Conservation (phyloP, 306 rosid genomes). For the Cicer bijugum region DNA sequence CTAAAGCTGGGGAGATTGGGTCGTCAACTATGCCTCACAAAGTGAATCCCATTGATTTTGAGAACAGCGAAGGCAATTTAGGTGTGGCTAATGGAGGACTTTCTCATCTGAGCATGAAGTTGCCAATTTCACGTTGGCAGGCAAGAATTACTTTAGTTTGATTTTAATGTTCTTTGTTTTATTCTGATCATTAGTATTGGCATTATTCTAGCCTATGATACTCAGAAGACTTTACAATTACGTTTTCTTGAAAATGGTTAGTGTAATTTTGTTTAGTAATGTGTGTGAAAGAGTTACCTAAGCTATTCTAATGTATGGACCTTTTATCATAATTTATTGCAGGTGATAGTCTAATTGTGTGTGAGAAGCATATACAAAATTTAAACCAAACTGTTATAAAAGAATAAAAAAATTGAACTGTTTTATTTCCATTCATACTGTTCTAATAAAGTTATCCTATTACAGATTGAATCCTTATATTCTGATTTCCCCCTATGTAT, state of each 20-base stretch:
- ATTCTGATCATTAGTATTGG: slow-evolving; percentile 3
- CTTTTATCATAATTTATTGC: slow-evolving; percentile 24
- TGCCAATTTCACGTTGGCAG: slow-evolving; percentile 93
- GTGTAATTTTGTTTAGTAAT: slow-evolving; percentile 1
- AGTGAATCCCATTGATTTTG: slow-evolving; percentile 97
- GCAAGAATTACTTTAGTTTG: slow-evolving; percentile 48
- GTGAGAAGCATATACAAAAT: slow-evolving; percentile 1
- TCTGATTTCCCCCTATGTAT: not conserved
- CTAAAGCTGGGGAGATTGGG: slow-evolving; percentile 83
- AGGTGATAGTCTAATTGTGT: slow-evolving; percentile 15
- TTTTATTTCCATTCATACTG: not conserved
- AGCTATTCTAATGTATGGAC: not conserved
- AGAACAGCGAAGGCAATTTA: slow-evolving; percentile 92
- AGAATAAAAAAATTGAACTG: not conserved
- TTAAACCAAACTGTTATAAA: not conserved
- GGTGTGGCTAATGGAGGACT: slow-evolving; percentile 78
- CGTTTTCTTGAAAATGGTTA: slow-evolving; percentile 27
- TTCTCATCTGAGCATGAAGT: slow-evolving; percentile 78
- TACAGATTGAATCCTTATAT: not conserved
- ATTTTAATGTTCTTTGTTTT: slow-evolving; percentile 10
- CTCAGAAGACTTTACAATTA: not conserved
- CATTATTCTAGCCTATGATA: slow-evolving; percentile 31
- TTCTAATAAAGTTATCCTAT: not conserved
- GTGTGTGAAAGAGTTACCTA: not conserved
- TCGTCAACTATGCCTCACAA: slow-evolving; percentile 97